Conservation (phyloP, 129 eudicot species). For the Helianthus tuberosus region DNA sequence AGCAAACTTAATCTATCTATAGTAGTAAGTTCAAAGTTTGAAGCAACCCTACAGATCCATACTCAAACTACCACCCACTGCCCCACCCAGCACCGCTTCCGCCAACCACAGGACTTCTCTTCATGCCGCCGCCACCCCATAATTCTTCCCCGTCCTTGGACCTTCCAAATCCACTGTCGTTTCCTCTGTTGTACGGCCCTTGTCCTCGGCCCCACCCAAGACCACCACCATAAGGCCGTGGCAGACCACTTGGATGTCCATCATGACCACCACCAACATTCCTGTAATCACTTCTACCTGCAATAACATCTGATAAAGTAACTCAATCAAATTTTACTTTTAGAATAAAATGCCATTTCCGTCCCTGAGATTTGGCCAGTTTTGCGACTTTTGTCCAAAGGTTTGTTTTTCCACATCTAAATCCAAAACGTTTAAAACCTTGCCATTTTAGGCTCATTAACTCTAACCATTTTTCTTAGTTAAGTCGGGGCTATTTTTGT, state of each 20-base stretch:
- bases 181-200: slow-evolving; percentile 56
- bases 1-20: background rate
- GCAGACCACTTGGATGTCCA: slow-evolving; percentile 70
- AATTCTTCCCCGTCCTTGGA: slow-evolving; percentile 56
- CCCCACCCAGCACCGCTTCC: slow-evolving; percentile 37
- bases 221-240: slow-evolving; percentile 65
- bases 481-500: too few species aligned
- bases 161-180: slow-evolving; percentile 33
- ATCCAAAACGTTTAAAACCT: too few species aligned
- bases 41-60: slow-evolving; percentile 11
- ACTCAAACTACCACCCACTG: slow-evolving; percentile 34
- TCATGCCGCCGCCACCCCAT: slow-evolving; percentile 46
- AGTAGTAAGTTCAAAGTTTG: background rate
- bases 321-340: background rate
- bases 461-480: too few species aligned
- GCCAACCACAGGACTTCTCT: slow-evolving; percentile 32
- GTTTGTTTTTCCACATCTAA: too few species aligned
- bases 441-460: too few species aligned
- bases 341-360: too few species aligned
- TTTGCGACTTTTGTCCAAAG: too few species aligned
- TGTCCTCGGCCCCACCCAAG: slow-evolving; percentile 72
- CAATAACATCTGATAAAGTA: background rate
- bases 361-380: too few species aligned
- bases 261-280: slow-evolving; percentile 54
- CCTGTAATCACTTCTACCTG: slow-evolving; percentile 74